Conservation (phyloP, 345 rosid genomes). For the Eucalyptus rudis region DNA sequence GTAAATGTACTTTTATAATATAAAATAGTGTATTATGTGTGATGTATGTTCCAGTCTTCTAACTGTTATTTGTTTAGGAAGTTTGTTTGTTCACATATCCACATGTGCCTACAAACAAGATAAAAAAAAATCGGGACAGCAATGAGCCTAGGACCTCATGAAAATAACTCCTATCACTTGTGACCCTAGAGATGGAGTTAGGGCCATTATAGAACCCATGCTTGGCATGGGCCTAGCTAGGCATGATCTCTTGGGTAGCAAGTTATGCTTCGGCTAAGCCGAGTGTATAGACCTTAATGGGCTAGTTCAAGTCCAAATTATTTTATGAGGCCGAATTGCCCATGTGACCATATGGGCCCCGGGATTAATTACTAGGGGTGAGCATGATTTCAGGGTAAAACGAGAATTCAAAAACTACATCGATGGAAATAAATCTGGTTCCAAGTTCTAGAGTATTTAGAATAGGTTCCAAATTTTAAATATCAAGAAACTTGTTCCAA, state of each 20-base stretch:
- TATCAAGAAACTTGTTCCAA: neutral
- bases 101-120: no score
- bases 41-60: no score
- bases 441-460: neutral
- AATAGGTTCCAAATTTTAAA: neutral
- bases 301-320: neutral
- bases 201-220: no score
- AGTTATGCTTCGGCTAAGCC: neutral
- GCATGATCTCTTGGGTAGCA: neutral
- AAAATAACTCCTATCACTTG: no score
- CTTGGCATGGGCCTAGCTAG: neutral
- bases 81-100: no score
- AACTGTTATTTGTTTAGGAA: no score
- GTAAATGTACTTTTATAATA: no score
- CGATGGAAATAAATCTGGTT: neutral
- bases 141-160: no score
- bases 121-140: no score
- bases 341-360: neutral
- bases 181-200: no score
- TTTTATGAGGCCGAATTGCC: neutral
- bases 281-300: neutral
- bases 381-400: neutral
- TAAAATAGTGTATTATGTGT: no score
- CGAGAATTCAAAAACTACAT: neutral
- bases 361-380: neutral